Conservation (phyloP, 2,329 filamentous ascomycete species). For the Colletotrichum sansevieriae region DNA sequence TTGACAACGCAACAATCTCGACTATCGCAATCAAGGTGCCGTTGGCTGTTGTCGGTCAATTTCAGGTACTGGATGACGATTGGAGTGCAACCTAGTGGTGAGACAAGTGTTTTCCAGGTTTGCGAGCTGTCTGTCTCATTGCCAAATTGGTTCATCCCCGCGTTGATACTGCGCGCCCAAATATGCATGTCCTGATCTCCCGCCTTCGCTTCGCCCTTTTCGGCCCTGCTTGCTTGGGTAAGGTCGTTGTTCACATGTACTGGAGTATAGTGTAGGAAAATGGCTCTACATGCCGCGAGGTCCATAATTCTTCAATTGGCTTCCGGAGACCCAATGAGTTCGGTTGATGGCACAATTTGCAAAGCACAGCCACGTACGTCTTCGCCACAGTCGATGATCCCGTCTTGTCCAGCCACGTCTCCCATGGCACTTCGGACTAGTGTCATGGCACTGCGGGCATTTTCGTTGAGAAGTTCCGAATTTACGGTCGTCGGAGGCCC, state of each 20-base stretch:
- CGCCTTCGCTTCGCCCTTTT: not conserved
- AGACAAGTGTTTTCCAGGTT: not conserved
- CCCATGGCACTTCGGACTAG: slow-evolving; percentile 6
- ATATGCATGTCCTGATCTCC: slow-evolving; percentile 7
- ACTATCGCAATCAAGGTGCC: slow-evolving; percentile 13
- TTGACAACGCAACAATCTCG: not conserved
- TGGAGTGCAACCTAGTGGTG: slow-evolving; percentile 7
- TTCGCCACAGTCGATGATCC: slow-evolving; percentile 18
- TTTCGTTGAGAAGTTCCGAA: not conserved
- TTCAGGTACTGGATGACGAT: slow-evolving; percentile 22
- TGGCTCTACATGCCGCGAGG: not conserved
- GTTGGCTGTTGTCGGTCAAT: not conserved
- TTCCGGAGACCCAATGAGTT: slow-evolving; percentile 5
- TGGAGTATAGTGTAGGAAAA: not conserved
- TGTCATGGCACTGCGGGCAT: not conserved
- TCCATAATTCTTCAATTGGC: slow-evolving; percentile 7
- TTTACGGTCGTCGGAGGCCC: not conserved
- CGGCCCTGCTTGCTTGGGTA: slow-evolving; percentile 1
- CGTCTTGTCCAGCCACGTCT: not conserved
- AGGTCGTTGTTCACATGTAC: not conserved
- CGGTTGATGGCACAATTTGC: not conserved
- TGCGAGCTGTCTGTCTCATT: not conserved
- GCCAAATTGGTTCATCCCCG: slow-evolving; percentile 10
- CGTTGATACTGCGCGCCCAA: not conserved
- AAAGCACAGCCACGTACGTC: slow-evolving; percentile 19